These are phyloP conservation scores for Diaporthe aspalathi DNA, from an alignment of 2,329 filamentous ascomycete genomes.

Conservation along the genomic window DNA sequence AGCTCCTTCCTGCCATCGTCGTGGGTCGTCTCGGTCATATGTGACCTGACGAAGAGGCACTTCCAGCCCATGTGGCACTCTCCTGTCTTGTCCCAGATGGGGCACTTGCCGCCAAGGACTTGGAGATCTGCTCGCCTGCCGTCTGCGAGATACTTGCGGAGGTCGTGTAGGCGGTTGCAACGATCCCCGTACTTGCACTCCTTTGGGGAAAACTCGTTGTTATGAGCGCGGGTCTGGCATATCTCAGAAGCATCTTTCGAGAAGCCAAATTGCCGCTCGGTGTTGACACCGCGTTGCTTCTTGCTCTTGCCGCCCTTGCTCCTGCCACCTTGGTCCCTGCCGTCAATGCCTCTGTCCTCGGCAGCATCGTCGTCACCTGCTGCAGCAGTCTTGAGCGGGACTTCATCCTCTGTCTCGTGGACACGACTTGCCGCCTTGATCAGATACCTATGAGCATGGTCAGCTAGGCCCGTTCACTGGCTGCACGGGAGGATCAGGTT, in stretches of 20 bases:
- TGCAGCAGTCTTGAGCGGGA: constrained; percentile 40
- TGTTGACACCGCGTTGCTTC: constrained; percentile 82
- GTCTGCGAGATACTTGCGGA: constrained; percentile 85
- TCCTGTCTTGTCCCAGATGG: constrained; percentile 81
- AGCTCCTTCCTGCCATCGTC: constrained; percentile 88
- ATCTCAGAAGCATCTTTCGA: constrained; percentile 82
- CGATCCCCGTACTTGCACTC: constrained; percentile 82
- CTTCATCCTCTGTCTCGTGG: constrained; percentile 37
- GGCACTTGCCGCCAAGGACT: constrained; percentile 82
- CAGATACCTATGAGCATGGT: constrained; percentile 53
- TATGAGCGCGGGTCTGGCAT: constrained; percentile 78
- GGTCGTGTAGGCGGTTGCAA: constrained; percentile 85
- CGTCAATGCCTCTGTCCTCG: constrained; percentile 53
- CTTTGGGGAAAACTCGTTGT: constrained; percentile 83
- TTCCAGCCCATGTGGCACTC: constrained; percentile 90
- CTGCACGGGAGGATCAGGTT: constrained; percentile 34
- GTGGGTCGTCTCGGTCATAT: constrained; percentile 82
- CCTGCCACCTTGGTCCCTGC: constrained; percentile 41
- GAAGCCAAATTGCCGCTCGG: constrained; percentile 80
- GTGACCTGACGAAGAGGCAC: constrained; percentile 88
- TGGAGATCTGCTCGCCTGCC: constrained; percentile 84
- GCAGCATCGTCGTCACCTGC: constrained; percentile 63
- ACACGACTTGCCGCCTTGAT: constrained; percentile 50
- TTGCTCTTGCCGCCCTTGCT: constrained; percentile 51
- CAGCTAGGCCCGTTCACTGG: constrained; percentile 34